phyloP scores from a whole-genome alignment of 192 early-diverging fungal genomes.

The Rhizophagus sp. region DNA sequence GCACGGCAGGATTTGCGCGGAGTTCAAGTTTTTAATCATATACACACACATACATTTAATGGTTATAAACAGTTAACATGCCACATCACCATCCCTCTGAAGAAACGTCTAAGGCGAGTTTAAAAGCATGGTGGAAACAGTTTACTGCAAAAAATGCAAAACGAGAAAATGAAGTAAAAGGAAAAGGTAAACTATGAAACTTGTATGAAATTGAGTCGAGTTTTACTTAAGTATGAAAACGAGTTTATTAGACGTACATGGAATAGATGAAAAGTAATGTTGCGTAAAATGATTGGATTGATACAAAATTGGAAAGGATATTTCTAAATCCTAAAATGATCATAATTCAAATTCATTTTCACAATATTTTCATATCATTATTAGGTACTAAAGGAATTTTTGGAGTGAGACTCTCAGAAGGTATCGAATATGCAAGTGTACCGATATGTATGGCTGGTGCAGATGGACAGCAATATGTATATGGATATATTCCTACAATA shows the following conservation, averaged over 20 bases:
- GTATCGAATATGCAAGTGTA: constrained; percentile 43
- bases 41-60: neutral
- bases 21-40: no score
- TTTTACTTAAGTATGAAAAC: neutral
- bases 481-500: constrained; percentile 48
- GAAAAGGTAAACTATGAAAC: constrained; percentile 3
- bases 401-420: constrained; percentile 41
- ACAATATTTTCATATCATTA: neutral
- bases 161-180: constrained; percentile 15
- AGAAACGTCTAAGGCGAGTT: constrained; percentile 1
- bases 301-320: neutral
- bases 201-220: neutral
- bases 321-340: neutral
- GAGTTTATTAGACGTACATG: neutral
- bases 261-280: neutral
- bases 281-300: neutral
- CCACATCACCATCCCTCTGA: constrained; percentile 7
- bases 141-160: constrained; percentile 26
- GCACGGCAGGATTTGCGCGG: no score
- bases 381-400: constrained; percentile 35
- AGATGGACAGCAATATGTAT: constrained; percentile 28
- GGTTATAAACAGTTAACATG: neutral
- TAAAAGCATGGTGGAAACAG: constrained; percentile 29
- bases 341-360: neutral
- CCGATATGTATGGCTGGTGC: constrained; percentile 36